Conservation (phyloP, 2,329 filamentous ascomycete genomes). For the Chaetomium strumarium region DNA sequence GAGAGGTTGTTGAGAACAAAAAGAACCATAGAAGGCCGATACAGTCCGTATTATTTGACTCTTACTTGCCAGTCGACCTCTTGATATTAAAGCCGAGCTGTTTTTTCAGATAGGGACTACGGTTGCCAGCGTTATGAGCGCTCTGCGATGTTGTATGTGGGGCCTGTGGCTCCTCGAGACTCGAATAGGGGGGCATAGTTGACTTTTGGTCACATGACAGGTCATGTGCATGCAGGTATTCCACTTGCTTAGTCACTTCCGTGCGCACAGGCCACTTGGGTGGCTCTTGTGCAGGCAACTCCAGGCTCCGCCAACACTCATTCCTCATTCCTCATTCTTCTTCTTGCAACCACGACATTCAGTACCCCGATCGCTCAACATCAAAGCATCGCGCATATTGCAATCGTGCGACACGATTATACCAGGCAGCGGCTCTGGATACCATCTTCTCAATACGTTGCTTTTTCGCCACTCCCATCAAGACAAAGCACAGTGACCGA, state of each 20-base stretch:
- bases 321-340: background rate
- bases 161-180: too few species aligned
- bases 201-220: too few species aligned
- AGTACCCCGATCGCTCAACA: background rate
- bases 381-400: background rate
- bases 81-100: too few species aligned
- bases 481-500: conserved; percentile 6
- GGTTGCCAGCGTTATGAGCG: too few species aligned
- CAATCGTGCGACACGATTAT: background rate
- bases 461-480: background rate
- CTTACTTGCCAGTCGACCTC: too few species aligned
- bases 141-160: too few species aligned
- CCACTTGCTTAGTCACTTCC: too few species aligned
- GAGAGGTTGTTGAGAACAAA: background rate
- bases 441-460: background rate
- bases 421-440: background rate
- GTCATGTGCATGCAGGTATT: too few species aligned
- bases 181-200: too few species aligned
- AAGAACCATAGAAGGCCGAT: background rate
- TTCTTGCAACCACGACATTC: background rate
- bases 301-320: background rate
- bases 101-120: too few species aligned
- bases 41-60: background rate
- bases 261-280: too few species aligned
- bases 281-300: too few species aligned